Evolutionary conservation across 768 basidiomycete genomes (phyloP).

Genomic region (Rhizopogon vulgaris): DNA sequence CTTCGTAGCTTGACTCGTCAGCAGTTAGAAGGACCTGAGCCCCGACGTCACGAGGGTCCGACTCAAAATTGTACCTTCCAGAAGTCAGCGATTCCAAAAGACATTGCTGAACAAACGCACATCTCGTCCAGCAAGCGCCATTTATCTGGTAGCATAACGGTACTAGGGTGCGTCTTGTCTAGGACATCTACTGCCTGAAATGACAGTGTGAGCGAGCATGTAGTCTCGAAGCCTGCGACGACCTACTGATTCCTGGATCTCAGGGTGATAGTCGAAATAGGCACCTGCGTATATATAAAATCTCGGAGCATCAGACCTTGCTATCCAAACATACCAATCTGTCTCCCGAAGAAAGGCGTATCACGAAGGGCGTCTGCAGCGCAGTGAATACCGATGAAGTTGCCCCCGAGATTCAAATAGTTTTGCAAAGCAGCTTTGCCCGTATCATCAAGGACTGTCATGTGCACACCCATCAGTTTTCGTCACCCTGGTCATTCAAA

Average conservation of each 20-base stretch:
- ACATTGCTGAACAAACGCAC: slow-evolving; percentile 28
- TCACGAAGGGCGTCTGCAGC: slow-evolving; percentile 56
- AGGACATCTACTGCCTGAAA: slow-evolving; percentile 53
- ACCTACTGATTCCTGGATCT: slow-evolving; percentile 57
- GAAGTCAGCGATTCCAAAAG: slow-evolving; percentile 2
- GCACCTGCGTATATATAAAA: slow-evolving; percentile 36
- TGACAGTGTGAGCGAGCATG: slow-evolving; percentile 12
- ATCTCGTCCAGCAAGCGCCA: slow-evolving; percentile 59
- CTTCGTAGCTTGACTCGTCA: slow-evolving; percentile 56
- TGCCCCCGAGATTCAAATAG: slow-evolving; percentile 64
- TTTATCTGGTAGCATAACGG: slow-evolving; percentile 40
- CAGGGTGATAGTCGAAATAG: slow-evolving; percentile 67
- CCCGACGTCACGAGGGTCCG: slow-evolving; percentile 60
- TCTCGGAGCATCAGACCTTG: neutral
- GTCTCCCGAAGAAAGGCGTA: slow-evolving; percentile 48
- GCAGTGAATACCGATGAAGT: slow-evolving; percentile 65
- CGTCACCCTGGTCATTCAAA: neutral
- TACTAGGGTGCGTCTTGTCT: slow-evolving; percentile 56
- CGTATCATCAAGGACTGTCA: slow-evolving; percentile 45
- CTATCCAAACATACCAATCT: slow-evolving; percentile 39
- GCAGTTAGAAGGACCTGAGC: slow-evolving; percentile 59
- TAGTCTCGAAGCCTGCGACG: neutral
- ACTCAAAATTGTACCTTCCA: slow-evolving; percentile 64
- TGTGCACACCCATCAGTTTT: neutral
- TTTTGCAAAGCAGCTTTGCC: slow-evolving; percentile 58